Base-by-base conservation (phyloP, 441 rosid genomes). In the Euphorbia celastroides region DNA sequence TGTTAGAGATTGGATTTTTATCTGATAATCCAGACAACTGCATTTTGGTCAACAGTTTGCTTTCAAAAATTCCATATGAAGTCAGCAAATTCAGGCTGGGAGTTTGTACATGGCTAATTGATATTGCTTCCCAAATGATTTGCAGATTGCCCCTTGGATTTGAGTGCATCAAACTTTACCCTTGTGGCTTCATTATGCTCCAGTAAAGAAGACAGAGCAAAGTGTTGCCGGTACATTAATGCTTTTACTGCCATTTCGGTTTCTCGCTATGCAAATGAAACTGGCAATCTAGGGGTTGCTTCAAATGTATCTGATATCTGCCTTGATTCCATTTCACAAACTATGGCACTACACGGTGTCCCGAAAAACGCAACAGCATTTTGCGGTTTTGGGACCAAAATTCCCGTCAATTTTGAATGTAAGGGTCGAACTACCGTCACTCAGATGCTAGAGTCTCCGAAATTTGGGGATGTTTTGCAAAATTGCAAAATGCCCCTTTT, bases 171-270 rank as follows among this genome's bases (percentile, higher is more conserved):
- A 19, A 89, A 94, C 74, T 86, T 86, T 59, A 91, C 92, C 57
- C 74, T 86, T 13, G 85, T 84, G 73, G 96, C 97, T 38, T 82
- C 97, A 8, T 58, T 91, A 61, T 94, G 99, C 77, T 84, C 97
- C 1, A 76, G 73, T 67, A 70, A 79, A 38, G 83, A 80, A 36
- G 83, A 86, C 44, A 80, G 93, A 83, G 93, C 82, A 58, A 89
- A 85, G 72, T 93, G 99, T 73, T 93, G 97, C 82, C 96, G 95
- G 60, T 88, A 93, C 78, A 89, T 93, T 70, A 93, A 93, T 70
- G 93, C 96, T 62, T 88, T 85, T 50, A 55, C 88, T 75, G 92
- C 96, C 2, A 71, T 85, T 69, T 89, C 99, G 1, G 70, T 89
- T 34, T 80, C 99, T 56, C 95, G 86, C 41, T 85, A 84, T 63